Evolutionary conservation across 148 eudicot genomes (phyloP).

Genomic region (Silene conica): DNA sequence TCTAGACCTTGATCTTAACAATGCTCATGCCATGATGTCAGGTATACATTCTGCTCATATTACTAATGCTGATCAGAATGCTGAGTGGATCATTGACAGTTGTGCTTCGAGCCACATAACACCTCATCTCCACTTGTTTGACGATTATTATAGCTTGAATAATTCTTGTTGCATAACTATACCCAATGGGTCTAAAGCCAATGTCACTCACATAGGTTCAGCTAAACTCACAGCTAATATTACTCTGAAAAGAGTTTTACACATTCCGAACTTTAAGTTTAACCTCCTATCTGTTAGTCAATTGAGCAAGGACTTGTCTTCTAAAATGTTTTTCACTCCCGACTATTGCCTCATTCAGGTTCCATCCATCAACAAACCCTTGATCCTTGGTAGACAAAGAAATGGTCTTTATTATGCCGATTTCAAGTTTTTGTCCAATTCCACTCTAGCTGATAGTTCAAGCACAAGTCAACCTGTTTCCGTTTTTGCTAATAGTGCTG

Average conservation of each 20-base stretch:
- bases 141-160: neutral
- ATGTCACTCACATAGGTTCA: neutral
- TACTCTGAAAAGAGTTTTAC: neutral
- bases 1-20: neutral
- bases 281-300: neutral
- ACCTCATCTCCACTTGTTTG: neutral
- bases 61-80: neutral
- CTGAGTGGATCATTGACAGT: neutral
- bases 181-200: neutral
- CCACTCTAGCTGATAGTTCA: neutral
- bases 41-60: neutral
- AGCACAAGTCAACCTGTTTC: too few relatives aligned
- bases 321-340: neutral
- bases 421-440: neutral
- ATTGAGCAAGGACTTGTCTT: neutral
- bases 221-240: neutral
- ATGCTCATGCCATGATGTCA: neutral
- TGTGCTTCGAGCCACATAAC: neutral
- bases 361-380: neutral
- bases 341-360: neutral
- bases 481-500: neutral
- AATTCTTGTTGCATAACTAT: neutral
- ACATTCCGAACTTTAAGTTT: neutral
- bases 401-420: neutral
- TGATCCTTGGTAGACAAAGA: slow-evolving; percentile 1